Evolutionary conservation across 2,329 filamentous ascomycete species (phyloP).

Genomic region (Phialophora chinensis): DNA sequence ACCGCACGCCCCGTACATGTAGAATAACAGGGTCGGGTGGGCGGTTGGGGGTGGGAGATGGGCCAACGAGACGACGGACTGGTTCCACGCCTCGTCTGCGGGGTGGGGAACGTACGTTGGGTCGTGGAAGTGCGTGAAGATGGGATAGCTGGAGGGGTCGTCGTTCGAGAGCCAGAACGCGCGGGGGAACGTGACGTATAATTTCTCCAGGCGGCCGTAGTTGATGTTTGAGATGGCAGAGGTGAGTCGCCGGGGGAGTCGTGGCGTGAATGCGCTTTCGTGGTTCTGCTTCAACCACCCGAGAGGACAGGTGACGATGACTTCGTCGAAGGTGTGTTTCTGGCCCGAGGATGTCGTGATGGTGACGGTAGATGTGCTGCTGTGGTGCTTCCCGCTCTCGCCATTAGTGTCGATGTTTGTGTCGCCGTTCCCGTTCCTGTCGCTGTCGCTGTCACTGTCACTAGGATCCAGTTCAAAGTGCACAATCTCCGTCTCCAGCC

Average conservation of each 20-base stretch:
- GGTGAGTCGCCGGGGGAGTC: constrained; percentile 50
- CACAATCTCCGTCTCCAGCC: constrained; percentile 52
- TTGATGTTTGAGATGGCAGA: constrained; percentile 56
- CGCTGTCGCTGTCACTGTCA: too few species aligned
- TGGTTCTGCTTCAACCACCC: constrained; percentile 59
- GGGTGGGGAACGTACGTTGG: constrained; percentile 69
- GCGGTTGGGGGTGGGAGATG: constrained; percentile 63
- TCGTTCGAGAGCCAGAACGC: constrained; percentile 71
- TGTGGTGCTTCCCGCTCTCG: constrained; percentile 37
- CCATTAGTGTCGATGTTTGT: not conserved
- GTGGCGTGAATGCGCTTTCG: constrained; percentile 52
- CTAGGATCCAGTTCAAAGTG: constrained; percentile 40
- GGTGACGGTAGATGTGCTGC: constrained; percentile 48
- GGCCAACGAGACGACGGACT: constrained; percentile 78
- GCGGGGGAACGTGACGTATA: constrained; percentile 70
- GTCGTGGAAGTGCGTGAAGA: constrained; percentile 77
- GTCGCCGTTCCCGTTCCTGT: not conserved
- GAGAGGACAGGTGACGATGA: constrained; percentile 59
- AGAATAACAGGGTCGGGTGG: constrained; percentile 87
- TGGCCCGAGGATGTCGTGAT: constrained; percentile 49
- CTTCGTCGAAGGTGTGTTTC: constrained; percentile 55
- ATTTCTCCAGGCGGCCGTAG: constrained; percentile 55
- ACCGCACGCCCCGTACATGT: constrained; percentile 54
- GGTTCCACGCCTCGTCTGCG: constrained; percentile 71
- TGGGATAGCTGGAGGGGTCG: constrained; percentile 55